Percentiles rank a stretch among this genome's conserved stretches.
Evolutionary conservation across 352 stramenopile species (phyloP).

Genomic region (Globisporangium nunn): DNA sequence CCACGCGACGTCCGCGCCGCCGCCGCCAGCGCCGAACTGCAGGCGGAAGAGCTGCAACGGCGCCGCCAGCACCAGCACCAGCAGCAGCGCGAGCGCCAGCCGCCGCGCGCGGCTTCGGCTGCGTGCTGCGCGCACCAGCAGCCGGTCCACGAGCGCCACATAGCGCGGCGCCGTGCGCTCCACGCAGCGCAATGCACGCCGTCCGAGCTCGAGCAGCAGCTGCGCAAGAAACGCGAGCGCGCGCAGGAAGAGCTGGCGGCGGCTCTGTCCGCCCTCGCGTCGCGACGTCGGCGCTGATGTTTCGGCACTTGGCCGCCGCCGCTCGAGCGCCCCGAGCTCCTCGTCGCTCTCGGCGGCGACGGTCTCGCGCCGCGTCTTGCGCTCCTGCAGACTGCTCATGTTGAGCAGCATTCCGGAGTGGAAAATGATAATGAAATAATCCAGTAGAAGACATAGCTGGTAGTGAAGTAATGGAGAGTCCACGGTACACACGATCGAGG

Average conservation of each 20-base stretch:
- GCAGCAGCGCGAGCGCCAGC: constrained; percentile 31
- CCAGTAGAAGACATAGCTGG: neutral
- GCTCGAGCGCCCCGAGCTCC: constrained; percentile 30
- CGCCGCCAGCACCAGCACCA: constrained; percentile 30
- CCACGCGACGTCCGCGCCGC: constrained; percentile 9
- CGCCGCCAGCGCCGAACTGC: constrained; percentile 19
- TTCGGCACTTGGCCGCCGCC: constrained; percentile 19
- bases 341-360: constrained; percentile 17
- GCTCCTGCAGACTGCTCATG: constrained; percentile 7
- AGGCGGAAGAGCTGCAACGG: constrained; percentile 42
- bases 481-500: neutral
- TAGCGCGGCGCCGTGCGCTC: constrained; percentile 43
- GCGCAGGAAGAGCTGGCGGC: constrained; percentile 31
- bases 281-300: constrained; percentile 2
- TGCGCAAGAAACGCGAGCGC: constrained; percentile 38
- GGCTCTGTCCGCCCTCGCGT: constrained; percentile 12
- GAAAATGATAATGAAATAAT: neutral
- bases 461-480: no score
- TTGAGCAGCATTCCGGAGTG: neutral
- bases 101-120: constrained; percentile 29
- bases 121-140: constrained; percentile 39
- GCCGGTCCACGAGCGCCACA: constrained; percentile 40
- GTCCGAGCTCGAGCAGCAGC: constrained; percentile 41
- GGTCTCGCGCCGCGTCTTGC: constrained; percentile 6
- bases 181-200: constrained; percentile 31